Evolutionary conservation across 345 rosid genomes (phyloP).

Genomic region (Arabis hirsuta): DNA sequence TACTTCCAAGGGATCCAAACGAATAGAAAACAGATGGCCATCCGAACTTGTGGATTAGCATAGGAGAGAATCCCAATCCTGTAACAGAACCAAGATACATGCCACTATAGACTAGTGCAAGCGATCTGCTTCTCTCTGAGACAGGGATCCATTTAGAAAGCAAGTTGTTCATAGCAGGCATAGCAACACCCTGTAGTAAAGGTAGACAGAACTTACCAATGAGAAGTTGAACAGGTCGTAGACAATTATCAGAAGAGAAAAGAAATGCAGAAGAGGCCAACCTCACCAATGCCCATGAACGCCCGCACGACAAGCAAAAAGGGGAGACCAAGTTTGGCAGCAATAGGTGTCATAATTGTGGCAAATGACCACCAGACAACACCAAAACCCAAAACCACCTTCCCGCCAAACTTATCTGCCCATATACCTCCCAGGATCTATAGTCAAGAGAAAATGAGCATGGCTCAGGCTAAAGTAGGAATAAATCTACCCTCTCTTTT

Average conservation of each 20-base stretch:
- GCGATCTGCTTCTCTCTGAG: constrained; percentile 97
- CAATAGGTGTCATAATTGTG: constrained; percentile 92
- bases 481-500: not conserved
- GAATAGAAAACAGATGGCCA: constrained; percentile 98
- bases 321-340: constrained; percentile 91
- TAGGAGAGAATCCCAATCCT: constrained; percentile 84
- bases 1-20: constrained; percentile 92
- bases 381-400: constrained; percentile 89
- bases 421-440: constrained; percentile 96
- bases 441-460: constrained; percentile 37
- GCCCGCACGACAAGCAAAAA: constrained; percentile 88
- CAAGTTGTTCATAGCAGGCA: constrained; percentile 99
- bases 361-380: constrained; percentile 97
- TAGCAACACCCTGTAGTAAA: constrained; percentile 87
- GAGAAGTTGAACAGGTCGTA: constrained; percentile 31
- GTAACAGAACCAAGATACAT: constrained; percentile 99
- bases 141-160: constrained; percentile 98
- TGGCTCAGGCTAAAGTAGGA: not conserved
- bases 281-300: constrained; percentile 98
- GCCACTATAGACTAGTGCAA: constrained; percentile 93
- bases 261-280: constrained; percentile 41
- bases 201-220: constrained; percentile 39
- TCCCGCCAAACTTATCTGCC: constrained; percentile 98
- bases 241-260: constrained; percentile 8
- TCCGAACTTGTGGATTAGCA: constrained; percentile 80